Conservation (phyloP, 2,329 filamentous ascomycete species). For the Hymenoscyphus infarciens region DNA sequence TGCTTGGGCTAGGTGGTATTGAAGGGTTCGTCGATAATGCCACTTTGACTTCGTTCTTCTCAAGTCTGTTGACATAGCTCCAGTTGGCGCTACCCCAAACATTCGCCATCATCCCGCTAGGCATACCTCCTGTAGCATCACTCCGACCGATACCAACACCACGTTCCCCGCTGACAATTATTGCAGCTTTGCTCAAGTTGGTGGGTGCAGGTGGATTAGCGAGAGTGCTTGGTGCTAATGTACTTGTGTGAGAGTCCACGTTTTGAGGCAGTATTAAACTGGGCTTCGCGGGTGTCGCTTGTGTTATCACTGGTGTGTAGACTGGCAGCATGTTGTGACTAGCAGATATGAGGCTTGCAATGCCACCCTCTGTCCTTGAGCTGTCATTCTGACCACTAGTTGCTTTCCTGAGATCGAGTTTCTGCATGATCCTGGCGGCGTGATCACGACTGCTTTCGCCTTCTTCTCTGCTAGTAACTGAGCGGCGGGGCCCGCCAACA, state of each 20-base stretch:
- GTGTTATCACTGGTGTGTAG: constrained; percentile 41
- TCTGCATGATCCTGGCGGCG: constrained; percentile 85
- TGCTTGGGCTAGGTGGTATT: constrained; percentile 25
- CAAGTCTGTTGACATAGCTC: constrained; percentile 63
- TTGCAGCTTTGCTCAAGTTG: constrained; percentile 79
- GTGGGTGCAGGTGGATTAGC: constrained; percentile 81
- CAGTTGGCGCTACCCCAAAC: constrained; percentile 89
- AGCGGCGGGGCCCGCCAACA: constrained; percentile 46
- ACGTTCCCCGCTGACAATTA: constrained; percentile 75
- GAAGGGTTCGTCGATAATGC: constrained; percentile 22
- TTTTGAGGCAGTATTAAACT: constrained; percentile 38
- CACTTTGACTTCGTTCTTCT: constrained; percentile 46
- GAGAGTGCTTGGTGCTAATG: constrained; percentile 75
- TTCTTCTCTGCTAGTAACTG: constrained; percentile 61
- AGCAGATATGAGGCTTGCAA: constrained; percentile 80
- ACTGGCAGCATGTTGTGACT: constrained; percentile 76
- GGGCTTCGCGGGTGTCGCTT: constrained; percentile 30
- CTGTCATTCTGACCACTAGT: constrained; percentile 45
- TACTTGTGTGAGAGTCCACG: constrained; percentile 51
- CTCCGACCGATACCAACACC: constrained; percentile 59
- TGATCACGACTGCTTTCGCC: constrained; percentile 76
- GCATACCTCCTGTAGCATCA: constrained; percentile 66
- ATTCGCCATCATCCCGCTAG: constrained; percentile 85
- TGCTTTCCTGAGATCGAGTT: constrained; percentile 80
- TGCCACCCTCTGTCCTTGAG: constrained; percentile 55